Evolutionary conservation across 2,329 filamentous ascomycete species (phyloP).

Genomic region (Aspergillus terreus): DNA sequence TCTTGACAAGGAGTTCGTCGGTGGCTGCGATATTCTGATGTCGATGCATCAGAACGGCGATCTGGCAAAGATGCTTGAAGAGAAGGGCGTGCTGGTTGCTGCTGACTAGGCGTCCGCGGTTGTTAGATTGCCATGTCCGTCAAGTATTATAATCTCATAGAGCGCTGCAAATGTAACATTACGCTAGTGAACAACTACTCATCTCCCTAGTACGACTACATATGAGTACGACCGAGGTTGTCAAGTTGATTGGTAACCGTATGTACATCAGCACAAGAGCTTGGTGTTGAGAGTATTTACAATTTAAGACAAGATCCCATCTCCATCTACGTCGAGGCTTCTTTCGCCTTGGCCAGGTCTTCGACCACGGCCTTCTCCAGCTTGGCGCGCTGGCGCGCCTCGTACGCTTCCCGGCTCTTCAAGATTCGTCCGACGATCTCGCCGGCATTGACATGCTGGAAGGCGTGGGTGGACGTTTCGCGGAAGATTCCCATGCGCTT

Average conservation of each 20-base stretch:
- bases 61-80: constrained; percentile 83
- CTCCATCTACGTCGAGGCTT: constrained; percentile 37
- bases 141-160: neutral
- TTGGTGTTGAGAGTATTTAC: constrained; percentile 3
- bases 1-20: constrained; percentile 90
- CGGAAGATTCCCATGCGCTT: constrained; percentile 81
- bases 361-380: constrained; percentile 80
- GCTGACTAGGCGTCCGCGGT: constrained; percentile 43
- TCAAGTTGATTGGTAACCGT: too few species aligned
- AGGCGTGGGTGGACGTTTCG: constrained; percentile 72
- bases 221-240: too few species aligned
- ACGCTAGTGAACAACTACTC: too few species aligned
- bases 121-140: neutral
- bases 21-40: constrained; percentile 95
- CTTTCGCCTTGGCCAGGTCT: constrained; percentile 58
- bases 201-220: too few species aligned
- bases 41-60: constrained; percentile 97
- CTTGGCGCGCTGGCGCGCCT: constrained; percentile 86
- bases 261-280: neutral
- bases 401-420: constrained; percentile 80
- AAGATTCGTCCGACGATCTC: constrained; percentile 90
- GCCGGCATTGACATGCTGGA: constrained; percentile 82
- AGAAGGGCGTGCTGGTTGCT: constrained; percentile 78
- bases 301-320: neutral
- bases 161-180: too few species aligned